Evolutionary conservation across 257 asterid genomes (phyloP), one percentile per base, ranked within the genome.

Genomic region (Verbascum thapsus): DNA sequence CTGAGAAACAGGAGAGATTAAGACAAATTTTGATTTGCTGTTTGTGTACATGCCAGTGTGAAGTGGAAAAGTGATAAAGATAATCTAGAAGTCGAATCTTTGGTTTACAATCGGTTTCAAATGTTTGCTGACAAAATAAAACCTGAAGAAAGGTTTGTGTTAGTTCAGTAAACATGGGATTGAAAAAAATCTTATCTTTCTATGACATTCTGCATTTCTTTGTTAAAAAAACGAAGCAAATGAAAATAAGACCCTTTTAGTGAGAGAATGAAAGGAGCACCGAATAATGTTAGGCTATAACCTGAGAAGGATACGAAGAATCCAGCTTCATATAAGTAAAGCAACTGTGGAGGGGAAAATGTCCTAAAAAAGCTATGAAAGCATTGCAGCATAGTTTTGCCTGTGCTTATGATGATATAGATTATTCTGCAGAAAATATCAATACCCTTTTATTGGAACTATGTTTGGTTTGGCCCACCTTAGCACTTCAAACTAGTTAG

Each of bases 21-120:
- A 53, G 17, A 57, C 1, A 10, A 8, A 63, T 26, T 38, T 19
- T 26, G 13, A 10, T 26, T 26, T 1, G 32, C 32, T 26, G 32
- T 26, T 26, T 26, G 32, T 34, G 13, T 23, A 6, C 8, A 15
- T 38, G 16, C 56, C 40, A n/a, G 8, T 8, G 44, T 53, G 57
- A 32, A 58, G 68, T 19, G 44, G 59, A 60, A 59, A 75, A 30
- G 0, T 38, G 37, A 65, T n/a, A 10, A 54, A 41, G 34, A n/a
- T 9, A 32, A 70, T 30, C 6, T 17, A 16, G 53, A 41, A 62
- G 4, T 18, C 45, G 52, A 18, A 54, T 40, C 8, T 18, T 39
- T 26, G 58, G 62, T 43, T 4, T 10, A 23, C 32, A 17, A 35
- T 22, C 15, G 56, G 15, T 9, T 47, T 18, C 49, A 12, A 35